A percentile compares a stretch with the other conserved stretches of the same genome.
Evolutionary conservation across 768 basidiomycete genomes (phyloP).

Genomic region (Suillus fuscotomentosus): DNA sequence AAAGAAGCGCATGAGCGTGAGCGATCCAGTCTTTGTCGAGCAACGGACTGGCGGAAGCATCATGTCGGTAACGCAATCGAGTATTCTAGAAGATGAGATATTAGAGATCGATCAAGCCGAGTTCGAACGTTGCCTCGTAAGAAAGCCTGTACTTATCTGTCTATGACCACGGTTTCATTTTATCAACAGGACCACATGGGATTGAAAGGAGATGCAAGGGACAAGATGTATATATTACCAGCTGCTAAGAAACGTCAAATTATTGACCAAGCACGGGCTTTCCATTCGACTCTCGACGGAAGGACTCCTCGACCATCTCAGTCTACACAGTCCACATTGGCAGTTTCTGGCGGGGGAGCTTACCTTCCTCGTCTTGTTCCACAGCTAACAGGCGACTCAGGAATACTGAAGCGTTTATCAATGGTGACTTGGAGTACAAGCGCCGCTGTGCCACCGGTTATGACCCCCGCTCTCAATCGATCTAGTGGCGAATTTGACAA

Average conservation of each 20-base stretch:
- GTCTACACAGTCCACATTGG: slow-evolving; percentile 50
- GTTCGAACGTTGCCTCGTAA: slow-evolving; percentile 73
- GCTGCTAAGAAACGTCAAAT: slow-evolving; percentile 65
- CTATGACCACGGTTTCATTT: slow-evolving; percentile 7
- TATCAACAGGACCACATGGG: slow-evolving; percentile 64
- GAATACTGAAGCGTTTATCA: slow-evolving; percentile 67
- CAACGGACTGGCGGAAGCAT: slow-evolving; percentile 37
- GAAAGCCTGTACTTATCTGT: slow-evolving; percentile 14
- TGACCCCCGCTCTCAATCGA: slow-evolving; percentile 32
- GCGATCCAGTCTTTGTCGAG: slow-evolving; percentile 65
- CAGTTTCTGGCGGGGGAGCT: slow-evolving; percentile 55
- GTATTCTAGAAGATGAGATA: slow-evolving; percentile 20
- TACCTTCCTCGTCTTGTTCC: slow-evolving; percentile 69
- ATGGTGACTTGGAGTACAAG: slow-evolving; percentile 56
- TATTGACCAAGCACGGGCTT: slow-evolving; percentile 53
- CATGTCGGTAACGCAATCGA: slow-evolving; percentile 14
- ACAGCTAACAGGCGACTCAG: slow-evolving; percentile 72
- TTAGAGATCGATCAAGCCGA: slow-evolving; percentile 39
- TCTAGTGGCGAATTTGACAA: slow-evolving; percentile 41
- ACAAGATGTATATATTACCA: slow-evolving; percentile 60
- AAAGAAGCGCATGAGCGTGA: slow-evolving; percentile 59
- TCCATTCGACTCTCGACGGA: slow-evolving; percentile 32
- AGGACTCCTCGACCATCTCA: slow-evolving; percentile 29
- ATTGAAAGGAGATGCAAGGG: slow-evolving; percentile 67
- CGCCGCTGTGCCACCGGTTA: slow-evolving; percentile 34